Percentiles rank a stretch among this genome's conserved stretches.
phyloP scores from a whole-genome alignment of 805 yeast genomes.

The Lipomyces starkeyi region DNA sequence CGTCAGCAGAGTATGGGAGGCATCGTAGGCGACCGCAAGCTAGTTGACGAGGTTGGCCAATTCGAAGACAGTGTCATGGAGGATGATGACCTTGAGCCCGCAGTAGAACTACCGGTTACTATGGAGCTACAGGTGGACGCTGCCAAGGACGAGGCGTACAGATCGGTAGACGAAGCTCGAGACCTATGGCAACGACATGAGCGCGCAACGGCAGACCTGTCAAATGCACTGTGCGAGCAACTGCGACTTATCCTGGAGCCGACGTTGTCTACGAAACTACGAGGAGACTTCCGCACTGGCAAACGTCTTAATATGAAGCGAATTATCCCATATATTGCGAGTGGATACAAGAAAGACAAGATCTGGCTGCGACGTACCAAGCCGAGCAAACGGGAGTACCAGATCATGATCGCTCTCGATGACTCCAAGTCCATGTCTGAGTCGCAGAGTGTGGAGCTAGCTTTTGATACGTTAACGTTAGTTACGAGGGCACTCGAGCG shows the following conservation, averaged over 20 bases:
- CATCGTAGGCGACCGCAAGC: slow-evolving; percentile 55
- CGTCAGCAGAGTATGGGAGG: slow-evolving; percentile 52
- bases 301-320: slow-evolving; percentile 96
- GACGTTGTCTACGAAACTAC: slow-evolving; percentile 90
- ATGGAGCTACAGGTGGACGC: slow-evolving; percentile 20
- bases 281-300: slow-evolving; percentile 97
- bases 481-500: slow-evolving; percentile 94
- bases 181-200: slow-evolving; percentile 85
- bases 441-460: slow-evolving; percentile 84
- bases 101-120: slow-evolving; percentile 40
- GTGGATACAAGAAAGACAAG: slow-evolving; percentile 95
- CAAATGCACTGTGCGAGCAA: slow-evolving; percentile 90
- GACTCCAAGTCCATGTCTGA: slow-evolving; percentile 98
- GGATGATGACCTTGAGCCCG: slow-evolving; percentile 44
- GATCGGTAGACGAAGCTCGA: slow-evolving; percentile 69
- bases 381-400: slow-evolving; percentile 96
- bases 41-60: neutral
- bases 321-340: slow-evolving; percentile 96
- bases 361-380: slow-evolving; percentile 97
- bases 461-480: slow-evolving; percentile 91
- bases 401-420: slow-evolving; percentile 96
- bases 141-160: slow-evolving; percentile 40
- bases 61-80: slow-evolving; percentile 48
- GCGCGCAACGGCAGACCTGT: slow-evolving; percentile 80
- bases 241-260: slow-evolving; percentile 92